Evolutionary conservation across 2,329 filamentous ascomycete species (phyloP).

Genomic region (Neopestalotiopsis rosae): DNA sequence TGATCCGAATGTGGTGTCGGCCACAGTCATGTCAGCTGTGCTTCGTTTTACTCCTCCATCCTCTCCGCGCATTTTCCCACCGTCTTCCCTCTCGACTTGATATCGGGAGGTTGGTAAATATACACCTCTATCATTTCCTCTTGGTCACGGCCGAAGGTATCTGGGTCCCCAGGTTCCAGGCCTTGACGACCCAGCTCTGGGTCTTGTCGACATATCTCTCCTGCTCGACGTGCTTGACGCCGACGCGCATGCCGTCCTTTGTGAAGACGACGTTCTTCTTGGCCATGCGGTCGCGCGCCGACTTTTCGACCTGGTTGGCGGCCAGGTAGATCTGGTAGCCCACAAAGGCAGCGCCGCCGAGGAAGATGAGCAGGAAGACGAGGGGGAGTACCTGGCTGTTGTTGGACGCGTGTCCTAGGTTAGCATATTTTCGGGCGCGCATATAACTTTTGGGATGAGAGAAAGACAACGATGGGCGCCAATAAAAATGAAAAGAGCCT

Average conservation of each 20-base stretch:
- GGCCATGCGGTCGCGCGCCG: slow-evolving; percentile 73
- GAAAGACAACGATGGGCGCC: not conserved
- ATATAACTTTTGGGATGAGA: not conserved
- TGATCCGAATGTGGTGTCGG: too few species aligned
- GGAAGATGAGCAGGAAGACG: slow-evolving; percentile 63
- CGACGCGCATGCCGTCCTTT: slow-evolving; percentile 75
- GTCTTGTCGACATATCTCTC: slow-evolving; percentile 78
- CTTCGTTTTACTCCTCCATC: not conserved
- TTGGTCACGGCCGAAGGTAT: slow-evolving; percentile 15
- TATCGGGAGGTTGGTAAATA: not conserved
- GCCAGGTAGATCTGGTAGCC: slow-evolving; percentile 76
- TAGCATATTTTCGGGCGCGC: not conserved
- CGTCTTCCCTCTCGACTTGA: not conserved
- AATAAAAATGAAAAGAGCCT: slow-evolving; percentile 2
- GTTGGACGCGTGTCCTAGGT: not conserved
- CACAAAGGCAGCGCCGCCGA: slow-evolving; percentile 66
- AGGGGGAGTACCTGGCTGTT: slow-evolving; percentile 70
- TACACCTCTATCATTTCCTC: slow-evolving; percentile 4
- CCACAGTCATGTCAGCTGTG: too few species aligned
- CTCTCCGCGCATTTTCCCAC: not conserved
- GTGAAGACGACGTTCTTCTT: slow-evolving; percentile 78
- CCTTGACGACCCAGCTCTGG: slow-evolving; percentile 71
- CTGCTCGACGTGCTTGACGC: slow-evolving; percentile 68
- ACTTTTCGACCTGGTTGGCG: slow-evolving; percentile 67
- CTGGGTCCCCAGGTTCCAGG: slow-evolving; percentile 59